phyloP scores from a whole-genome alignment of 192 early-diverging fungal species.

The Backusella tuberculispora region DNA sequence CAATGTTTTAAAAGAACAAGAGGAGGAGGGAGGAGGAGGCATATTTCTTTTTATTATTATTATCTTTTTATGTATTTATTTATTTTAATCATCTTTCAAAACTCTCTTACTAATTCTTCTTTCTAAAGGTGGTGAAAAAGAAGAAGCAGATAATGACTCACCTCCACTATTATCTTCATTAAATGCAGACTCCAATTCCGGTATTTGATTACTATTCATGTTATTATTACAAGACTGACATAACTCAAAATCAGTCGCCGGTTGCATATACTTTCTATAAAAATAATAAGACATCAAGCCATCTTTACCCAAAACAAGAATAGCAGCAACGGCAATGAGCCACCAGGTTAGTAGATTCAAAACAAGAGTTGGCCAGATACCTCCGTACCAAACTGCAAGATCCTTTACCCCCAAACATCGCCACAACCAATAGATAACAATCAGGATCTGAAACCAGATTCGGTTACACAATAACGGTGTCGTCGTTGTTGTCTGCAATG shows the following conservation, averaged over 20 bases:
- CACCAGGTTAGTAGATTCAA: conserved; percentile 7
- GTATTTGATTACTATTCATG: neutral
- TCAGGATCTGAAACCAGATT: conserved; percentile 29
- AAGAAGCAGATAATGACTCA: neutral
- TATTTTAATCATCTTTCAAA: conserved; percentile 4
- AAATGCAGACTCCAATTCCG: conserved; percentile 3
- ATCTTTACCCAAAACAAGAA: neutral
- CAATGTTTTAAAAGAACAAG: neutral
- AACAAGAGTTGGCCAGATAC: conserved; percentile 24
- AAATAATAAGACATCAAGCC: neutral
- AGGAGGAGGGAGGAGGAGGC: conserved; percentile 1
- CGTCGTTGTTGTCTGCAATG: neutral
- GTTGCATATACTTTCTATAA: neutral
- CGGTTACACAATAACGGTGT: conserved; percentile 16
- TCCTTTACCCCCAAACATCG: conserved; percentile 12
- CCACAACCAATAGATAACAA: conserved; percentile 27
- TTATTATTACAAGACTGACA: neutral
- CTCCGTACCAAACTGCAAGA: conserved; percentile 28
- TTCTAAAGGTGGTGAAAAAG: neutral
- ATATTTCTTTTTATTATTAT: neutral
- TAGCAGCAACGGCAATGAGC: neutral
- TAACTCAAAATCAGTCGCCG: neutral
- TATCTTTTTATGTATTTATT: neutral
- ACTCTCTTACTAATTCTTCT: neutral
- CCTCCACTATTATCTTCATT: conserved; percentile 17